These are phyloP conservation scores for Apocynum venetum DNA, from an alignment of 257 asterid species.

Conservation along the genomic window DNA sequence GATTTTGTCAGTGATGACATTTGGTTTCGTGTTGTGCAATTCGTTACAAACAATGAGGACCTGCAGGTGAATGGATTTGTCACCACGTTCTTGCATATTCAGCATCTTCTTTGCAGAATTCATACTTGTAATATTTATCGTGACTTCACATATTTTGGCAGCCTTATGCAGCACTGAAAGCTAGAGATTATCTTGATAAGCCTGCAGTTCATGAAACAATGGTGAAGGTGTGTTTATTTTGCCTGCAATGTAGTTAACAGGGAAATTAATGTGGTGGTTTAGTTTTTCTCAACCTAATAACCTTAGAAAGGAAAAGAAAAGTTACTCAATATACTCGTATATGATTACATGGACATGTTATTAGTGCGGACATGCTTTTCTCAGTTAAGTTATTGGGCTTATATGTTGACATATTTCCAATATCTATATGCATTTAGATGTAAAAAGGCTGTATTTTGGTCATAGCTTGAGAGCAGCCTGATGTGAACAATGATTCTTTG, in stretches of 20 bases:
- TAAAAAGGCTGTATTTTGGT: neutral
- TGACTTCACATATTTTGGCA: conserved; percentile 26
- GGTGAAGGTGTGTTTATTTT: conserved; percentile 65
- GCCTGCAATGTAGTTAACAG: neutral
- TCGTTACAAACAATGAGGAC: conserved; percentile 91
- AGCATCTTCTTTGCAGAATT: neutral
- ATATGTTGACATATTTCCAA: neutral
- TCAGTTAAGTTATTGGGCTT: neutral
- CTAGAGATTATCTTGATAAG: conserved; percentile 88
- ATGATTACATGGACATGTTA: neutral
- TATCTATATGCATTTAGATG: neutral
- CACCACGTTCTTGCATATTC: neutral
- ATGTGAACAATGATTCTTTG: neutral
- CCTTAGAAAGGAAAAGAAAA: neutral
- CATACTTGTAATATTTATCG: neutral
- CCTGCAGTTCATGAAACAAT: conserved; percentile 94
- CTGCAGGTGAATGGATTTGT: conserved; percentile 57
- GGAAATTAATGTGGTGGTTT: neutral
- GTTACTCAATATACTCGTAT: neutral
- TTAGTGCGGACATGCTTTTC: neutral
- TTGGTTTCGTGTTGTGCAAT: conserved; percentile 98
- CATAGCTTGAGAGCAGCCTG: neutral
- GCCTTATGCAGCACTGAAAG: conserved; percentile 93
- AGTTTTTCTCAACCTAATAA: conserved; percentile 3
- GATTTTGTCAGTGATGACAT: conserved; percentile 97